Evolutionary conservation across 768 basidiomycete genomes (phyloP).

Genomic region (Boletellus sp.): DNA sequence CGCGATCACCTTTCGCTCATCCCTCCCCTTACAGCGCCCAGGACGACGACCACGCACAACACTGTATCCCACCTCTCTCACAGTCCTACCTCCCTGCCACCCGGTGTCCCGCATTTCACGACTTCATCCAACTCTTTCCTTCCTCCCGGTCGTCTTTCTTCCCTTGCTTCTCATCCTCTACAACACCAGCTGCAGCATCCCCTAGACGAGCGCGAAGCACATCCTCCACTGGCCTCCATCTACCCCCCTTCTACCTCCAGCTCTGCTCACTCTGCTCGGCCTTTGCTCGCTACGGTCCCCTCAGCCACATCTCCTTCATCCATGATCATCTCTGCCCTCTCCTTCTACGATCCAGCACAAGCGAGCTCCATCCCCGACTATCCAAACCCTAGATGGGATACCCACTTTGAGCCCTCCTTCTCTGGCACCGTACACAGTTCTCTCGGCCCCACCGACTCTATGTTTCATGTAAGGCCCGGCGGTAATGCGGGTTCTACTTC

Average conservation of each 20-base stretch:
- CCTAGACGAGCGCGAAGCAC: neutral
- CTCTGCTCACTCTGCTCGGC: neutral
- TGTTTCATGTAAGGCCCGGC: neutral
- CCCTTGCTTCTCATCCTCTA: neutral
- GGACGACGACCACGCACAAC: constrained; percentile 3
- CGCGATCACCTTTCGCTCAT: constrained; percentile 16
- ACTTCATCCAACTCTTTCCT: neutral
- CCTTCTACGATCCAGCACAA: constrained; percentile 51
- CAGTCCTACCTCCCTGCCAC: neutral
- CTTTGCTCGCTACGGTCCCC: constrained; percentile 1
- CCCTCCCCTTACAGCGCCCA: constrained; percentile 4
- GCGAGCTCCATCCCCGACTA: constrained; percentile 36
- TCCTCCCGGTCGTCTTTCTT: constrained; percentile 1
- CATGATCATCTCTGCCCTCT: constrained; percentile 55
- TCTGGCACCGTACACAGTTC: neutral
- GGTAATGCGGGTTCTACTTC: neutral
- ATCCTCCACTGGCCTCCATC: neutral
- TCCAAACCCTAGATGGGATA: constrained; percentile 35
- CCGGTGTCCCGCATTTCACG: neutral
- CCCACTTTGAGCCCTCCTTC: constrained; percentile 14
- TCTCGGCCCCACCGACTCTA: neutral
- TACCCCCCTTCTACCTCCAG: constrained; percentile 3
- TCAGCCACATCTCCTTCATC: constrained; percentile 5
- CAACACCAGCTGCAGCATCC: constrained; percentile 1
- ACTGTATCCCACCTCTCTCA: neutral